Conservation (phyloP, 1,284 basidiomycete species). For the Laetiporus sulphureus region DNA sequence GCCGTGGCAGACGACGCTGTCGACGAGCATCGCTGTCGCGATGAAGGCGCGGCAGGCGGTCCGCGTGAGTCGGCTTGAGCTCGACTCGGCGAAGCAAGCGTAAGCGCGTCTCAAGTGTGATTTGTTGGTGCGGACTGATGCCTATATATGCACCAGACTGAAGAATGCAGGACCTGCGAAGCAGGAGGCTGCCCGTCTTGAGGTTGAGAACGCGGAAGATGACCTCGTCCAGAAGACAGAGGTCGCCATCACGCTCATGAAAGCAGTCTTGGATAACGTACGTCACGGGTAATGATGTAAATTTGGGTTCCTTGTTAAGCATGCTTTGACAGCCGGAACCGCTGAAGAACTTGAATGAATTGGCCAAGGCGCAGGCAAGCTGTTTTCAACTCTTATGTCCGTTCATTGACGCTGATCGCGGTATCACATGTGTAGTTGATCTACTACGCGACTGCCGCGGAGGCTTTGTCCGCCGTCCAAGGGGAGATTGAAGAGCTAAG, state of each 20-base stretch:
- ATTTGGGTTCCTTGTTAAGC: neutral
- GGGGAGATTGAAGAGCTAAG: constrained; percentile 89
- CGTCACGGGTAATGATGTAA: too few relatives aligned
- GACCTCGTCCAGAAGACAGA: constrained; percentile 97
- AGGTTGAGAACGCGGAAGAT: constrained; percentile 94
- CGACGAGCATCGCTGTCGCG: constrained; percentile 76
- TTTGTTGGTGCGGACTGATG: too few relatives aligned
- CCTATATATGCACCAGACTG: constrained; percentile 31
- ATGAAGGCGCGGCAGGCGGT: constrained; percentile 91
- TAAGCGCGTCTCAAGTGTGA: constrained; percentile 23
- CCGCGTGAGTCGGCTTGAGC: constrained; percentile 64
- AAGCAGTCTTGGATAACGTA: constrained; percentile 94
- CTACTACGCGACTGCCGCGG: constrained; percentile 82
- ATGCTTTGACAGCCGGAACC: constrained; percentile 76
- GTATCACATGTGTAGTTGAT: constrained; percentile 48
- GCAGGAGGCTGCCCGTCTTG: constrained; percentile 84
- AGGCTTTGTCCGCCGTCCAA: constrained; percentile 76
- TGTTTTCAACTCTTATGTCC: neutral
- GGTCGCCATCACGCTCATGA: constrained; percentile 97
- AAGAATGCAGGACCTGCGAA: constrained; percentile 69
- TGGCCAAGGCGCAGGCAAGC: constrained; percentile 78
- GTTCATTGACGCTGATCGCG: neutral
- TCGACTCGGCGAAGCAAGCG: constrained; percentile 57
- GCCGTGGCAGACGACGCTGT: constrained; percentile 89
- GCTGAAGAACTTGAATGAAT: constrained; percentile 87